These are phyloP conservation scores for Hyaloscypha variabilis DNA, from an alignment of 495 filamentous ascomycete genomes.

Conservation along the genomic window DNA sequence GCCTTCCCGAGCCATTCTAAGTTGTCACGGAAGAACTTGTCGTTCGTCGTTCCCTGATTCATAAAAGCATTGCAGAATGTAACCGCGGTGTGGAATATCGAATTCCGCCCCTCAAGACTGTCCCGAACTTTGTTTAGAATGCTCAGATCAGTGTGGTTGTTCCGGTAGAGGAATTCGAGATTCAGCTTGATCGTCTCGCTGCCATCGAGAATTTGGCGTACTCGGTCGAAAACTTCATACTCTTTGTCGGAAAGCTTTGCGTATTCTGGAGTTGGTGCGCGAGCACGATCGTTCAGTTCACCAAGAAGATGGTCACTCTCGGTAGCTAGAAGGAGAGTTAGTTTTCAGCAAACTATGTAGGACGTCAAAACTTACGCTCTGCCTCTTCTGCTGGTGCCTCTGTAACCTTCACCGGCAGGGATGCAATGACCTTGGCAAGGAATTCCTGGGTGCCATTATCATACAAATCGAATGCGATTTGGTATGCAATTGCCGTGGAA, in stretches of 20 bases:
- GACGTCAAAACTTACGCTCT: conserved; percentile 34
- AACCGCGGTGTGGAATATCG: conserved; percentile 96
- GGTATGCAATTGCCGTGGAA: conserved; percentile 86
- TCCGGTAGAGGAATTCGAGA: conserved; percentile 93
- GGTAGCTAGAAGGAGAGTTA: conserved; percentile 36
- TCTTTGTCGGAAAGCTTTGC: conserved; percentile 48
- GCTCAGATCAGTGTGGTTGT: conserved; percentile 78
- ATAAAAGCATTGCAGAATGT: conserved; percentile 99
- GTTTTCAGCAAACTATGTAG: not conserved
- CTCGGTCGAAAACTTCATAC: conserved; percentile 69
- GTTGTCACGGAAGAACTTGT: conserved; percentile 97
- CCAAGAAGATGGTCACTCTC: conserved; percentile 57
- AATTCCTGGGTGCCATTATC: conserved; percentile 99
- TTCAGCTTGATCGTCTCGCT: conserved; percentile 92
- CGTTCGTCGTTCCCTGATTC: conserved; percentile 98
- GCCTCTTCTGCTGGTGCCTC: conserved; percentile 50
- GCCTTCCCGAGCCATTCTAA: conserved; percentile 98
- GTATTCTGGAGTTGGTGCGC: conserved; percentile 16
- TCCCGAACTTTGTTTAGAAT: conserved; percentile 96
- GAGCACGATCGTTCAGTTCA: conserved; percentile 39
- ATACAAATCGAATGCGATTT: conserved; percentile 97
- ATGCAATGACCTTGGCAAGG: conserved; percentile 82
- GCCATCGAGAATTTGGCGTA: conserved; percentile 85
- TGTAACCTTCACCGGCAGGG: conserved; percentile 67
- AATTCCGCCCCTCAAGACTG: conserved; percentile 92